Evolutionary conservation across 78 protist genomes (phyloP).

Genomic region (Mastigamoeba balamuthi): DNA sequence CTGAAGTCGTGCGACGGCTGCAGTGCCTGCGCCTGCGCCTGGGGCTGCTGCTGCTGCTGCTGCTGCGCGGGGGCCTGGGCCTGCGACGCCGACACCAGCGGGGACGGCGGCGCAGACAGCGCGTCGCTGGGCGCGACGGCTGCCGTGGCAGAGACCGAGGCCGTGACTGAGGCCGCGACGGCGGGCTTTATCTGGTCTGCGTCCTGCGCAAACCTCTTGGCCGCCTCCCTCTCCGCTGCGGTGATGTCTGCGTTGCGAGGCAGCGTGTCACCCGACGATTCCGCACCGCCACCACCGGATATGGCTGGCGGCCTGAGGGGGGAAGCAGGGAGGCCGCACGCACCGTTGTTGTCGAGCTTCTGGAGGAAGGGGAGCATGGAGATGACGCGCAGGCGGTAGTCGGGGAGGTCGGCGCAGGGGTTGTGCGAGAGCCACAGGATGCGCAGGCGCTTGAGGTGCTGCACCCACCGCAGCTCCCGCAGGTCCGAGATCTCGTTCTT

Average conservation of each 20-base stretch:
- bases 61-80: too few species aligned
- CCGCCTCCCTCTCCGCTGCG: not conserved
- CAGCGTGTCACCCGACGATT: not conserved
- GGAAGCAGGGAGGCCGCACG: not conserved
- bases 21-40: too few species aligned
- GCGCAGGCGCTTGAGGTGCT: not conserved
- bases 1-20: too few species aligned
- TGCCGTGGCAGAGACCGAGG: too few species aligned
- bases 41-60: too few species aligned
- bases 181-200: too few species aligned
- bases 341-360: constrained; percentile 36
- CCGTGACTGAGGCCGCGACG: too few species aligned
- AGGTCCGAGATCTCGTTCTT: constrained; percentile 31
- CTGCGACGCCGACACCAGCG: too few species aligned
- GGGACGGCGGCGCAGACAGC: too few species aligned
- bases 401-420: constrained; percentile 26
- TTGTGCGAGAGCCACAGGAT: constrained; percentile 52
- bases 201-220: too few species aligned
- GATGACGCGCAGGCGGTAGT: constrained; percentile 6
- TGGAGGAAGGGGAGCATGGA: constrained; percentile 12
- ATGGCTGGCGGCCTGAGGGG: not conserved
- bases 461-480: constrained; percentile 16
- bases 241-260: not conserved
- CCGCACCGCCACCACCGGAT: not conserved
- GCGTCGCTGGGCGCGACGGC: too few species aligned